These are phyloP conservation scores for Xylariaceae sp. DNA, from an alignment of 2,329 filamentous ascomycete genomes.

Conservation along the genomic window DNA sequence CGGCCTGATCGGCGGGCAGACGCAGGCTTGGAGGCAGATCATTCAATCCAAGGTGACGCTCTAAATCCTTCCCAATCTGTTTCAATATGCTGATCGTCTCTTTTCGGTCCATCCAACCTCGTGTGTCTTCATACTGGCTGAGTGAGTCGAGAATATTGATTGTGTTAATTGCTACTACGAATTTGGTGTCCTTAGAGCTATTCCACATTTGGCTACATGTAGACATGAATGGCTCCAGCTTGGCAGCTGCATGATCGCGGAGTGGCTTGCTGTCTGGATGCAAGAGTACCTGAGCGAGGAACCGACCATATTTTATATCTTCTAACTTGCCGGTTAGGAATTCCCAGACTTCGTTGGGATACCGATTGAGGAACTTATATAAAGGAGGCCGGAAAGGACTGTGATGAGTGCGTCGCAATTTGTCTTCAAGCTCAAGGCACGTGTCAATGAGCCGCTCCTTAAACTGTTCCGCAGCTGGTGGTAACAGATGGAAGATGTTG, in stretches of 20 bases:
- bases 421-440: slow-evolving; percentile 86
- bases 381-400: slow-evolving; percentile 91
- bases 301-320: slow-evolving; percentile 85
- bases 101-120: slow-evolving; percentile 74
- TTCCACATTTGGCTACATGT: slow-evolving; percentile 67
- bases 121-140: slow-evolving; percentile 67
- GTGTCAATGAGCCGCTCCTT: slow-evolving; percentile 89
- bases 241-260: slow-evolving; percentile 74
- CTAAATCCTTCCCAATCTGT: slow-evolving; percentile 76
- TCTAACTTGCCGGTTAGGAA: slow-evolving; percentile 81
- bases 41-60: slow-evolving; percentile 74
- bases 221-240: slow-evolving; percentile 74
- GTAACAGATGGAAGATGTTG: slow-evolving; percentile 96
- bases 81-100: slow-evolving; percentile 66
- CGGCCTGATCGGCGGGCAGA: slow-evolving; percentile 85
- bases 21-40: slow-evolving; percentile 74
- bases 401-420: slow-evolving; percentile 82
- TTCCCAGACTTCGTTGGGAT: slow-evolving; percentile 84
- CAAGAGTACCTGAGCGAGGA: slow-evolving; percentile 85
- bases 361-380: slow-evolving; percentile 92
- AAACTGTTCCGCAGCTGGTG: slow-evolving; percentile 86
- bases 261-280: slow-evolving; percentile 77
- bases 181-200: slow-evolving; percentile 72
- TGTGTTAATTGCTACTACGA: slow-evolving; percentile 78
- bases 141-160: slow-evolving; percentile 86